Conservation (phyloP, 495 filamentous ascomycete species). For the Letharia columbiana region DNA sequence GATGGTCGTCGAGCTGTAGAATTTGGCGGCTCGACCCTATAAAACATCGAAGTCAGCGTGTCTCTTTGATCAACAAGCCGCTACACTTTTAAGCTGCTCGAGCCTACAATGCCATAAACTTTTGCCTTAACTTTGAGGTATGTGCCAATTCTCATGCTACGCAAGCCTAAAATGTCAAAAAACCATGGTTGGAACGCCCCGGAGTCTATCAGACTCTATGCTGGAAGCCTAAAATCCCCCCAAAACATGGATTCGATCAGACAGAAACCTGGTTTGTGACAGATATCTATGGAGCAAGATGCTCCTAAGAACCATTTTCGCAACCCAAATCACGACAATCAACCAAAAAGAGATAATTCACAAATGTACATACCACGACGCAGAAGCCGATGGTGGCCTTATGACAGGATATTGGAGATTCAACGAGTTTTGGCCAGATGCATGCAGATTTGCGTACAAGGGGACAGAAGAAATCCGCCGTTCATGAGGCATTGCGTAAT, state of each 20-base stretch:
- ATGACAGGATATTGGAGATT: slow-evolving; percentile 44
- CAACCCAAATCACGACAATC: too few relatives aligned
- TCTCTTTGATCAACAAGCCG: neutral
- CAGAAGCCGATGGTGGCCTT: slow-evolving; percentile 39
- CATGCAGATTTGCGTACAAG: slow-evolving; percentile 33
- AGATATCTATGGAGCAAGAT: neutral
- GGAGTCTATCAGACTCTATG: neutral
- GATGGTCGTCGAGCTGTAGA: slow-evolving; percentile 20
- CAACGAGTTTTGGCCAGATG: slow-evolving; percentile 35
- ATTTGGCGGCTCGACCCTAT: slow-evolving; percentile 33
- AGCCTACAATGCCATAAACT: neutral
- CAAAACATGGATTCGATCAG: neutral
- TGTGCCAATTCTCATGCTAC: neutral
- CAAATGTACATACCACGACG: slow-evolving; percentile 30
- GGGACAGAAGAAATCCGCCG: slow-evolving; percentile 21
- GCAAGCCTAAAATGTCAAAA: neutral
- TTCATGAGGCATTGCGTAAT: slow-evolving; percentile 6
- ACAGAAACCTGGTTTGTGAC: neutral
- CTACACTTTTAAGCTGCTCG: neutral
- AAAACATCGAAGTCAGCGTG: neutral
- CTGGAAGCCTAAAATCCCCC: neutral
- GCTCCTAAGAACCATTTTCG: neutral
- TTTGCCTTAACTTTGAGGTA: neutral
- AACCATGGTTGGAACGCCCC: neutral
- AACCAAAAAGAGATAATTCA: neutral